Evolutionary conservation across 768 basidiomycete species (phyloP), one percentile per base, ranked within the genome.

Genomic region (Leccinum fibrillosum): DNA sequence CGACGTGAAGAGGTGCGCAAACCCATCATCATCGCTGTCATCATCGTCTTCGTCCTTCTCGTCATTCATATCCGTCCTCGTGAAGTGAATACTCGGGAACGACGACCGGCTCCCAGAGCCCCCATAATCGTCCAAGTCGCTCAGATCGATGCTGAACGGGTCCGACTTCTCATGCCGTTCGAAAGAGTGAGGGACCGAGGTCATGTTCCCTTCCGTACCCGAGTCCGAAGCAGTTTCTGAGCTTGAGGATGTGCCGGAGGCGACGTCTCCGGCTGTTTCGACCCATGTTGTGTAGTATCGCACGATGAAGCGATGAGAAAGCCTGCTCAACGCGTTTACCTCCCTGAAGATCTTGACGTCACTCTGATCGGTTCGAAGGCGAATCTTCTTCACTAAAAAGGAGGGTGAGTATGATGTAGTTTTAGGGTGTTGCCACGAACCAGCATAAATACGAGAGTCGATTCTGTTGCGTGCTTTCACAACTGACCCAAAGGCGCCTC

Each of bases 221-320:
- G 71, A 66, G n/a, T 71, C 73, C 39, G 73, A 71, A 30, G 71
- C 74, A 7, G 71, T 72, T 8, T 77, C 77, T 11, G 74, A 75
- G 45, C 80, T 81, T 11, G 83, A 81, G 5, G 82, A 82, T 13
- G 66, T 64, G 13, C 76, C 74, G n/a, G 76, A 73, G 10, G 83
- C 81, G 1, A 74, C 67, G 2, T 77, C 73, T 56, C 89, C 88
- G 10, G 79, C 76, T 0, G 80, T 83, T 68, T 94, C 91, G n/a
- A 94, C 81, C 92, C 92, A 93, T 5, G 90, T 91, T 2, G 91
- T 92, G 71, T 86, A 93, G 70, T 95, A 97, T 44, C 94, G 84
- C 19, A 97, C 95, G 64, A 98, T 89, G 74, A 88, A 91, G 8
- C 89, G 86, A 70, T 98, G 94, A 42, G 86, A 90, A 28, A 98